Conservation (phyloP, 176 grass and related monocot genomes). For the Ensete ventricosum region DNA sequence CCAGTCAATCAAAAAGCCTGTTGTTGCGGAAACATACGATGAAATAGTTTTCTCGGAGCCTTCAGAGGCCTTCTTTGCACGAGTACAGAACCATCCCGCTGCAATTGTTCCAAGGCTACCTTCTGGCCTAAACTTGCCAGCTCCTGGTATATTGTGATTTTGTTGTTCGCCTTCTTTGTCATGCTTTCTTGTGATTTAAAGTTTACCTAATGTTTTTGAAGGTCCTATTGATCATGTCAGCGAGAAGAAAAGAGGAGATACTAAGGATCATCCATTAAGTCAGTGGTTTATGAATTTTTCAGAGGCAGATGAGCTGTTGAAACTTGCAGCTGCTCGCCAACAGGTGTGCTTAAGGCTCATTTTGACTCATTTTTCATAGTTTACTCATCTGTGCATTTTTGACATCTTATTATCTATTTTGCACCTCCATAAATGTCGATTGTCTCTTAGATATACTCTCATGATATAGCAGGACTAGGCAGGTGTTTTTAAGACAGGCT, state of each 20-base stretch:
- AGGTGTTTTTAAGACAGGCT: neutral
- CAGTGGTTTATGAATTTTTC: constrained; percentile 92
- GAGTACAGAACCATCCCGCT: constrained; percentile 89
- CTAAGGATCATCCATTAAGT: constrained; percentile 73
- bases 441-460: neutral
- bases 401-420: neutral
- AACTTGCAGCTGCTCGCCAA: constrained; percentile 79
- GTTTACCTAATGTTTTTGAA: neutral
- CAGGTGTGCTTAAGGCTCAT: constrained; percentile 39
- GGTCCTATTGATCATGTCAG: constrained; percentile 25
- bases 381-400: constrained; percentile 5
- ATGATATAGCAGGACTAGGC: neutral
- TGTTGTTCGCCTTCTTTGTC: neutral
- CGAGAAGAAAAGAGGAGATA: constrained; percentile 73
- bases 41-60: constrained; percentile 84
- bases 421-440: no score
- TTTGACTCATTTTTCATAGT: no score
- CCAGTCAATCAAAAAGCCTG: constrained; percentile 75
- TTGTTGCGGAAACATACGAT: constrained; percentile 79
- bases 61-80: constrained; percentile 60
- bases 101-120: constrained; percentile 83
- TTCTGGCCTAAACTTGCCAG: constrained; percentile 57
- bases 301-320: constrained; percentile 92
- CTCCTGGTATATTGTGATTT: constrained; percentile 40
- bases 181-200: neutral